Evolutionary conservation across 495 filamentous ascomycete genomes (phyloP).

Genomic region (Cercophora scortea): DNA sequence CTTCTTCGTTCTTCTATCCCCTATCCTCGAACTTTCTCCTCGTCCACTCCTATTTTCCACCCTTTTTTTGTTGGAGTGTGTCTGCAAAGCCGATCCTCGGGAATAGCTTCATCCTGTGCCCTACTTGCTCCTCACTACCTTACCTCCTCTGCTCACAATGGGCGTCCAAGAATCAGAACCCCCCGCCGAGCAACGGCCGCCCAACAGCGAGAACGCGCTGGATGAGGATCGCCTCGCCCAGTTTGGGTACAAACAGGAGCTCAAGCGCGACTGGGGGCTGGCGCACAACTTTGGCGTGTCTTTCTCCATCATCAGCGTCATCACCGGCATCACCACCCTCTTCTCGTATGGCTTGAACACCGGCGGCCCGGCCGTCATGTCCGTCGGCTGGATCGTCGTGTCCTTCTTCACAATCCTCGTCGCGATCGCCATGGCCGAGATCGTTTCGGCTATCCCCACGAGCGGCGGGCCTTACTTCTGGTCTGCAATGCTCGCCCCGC

Average conservation of each 20-base stretch:
- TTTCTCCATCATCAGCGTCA: slow-evolving; percentile 59
- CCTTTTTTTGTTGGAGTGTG: too few relatives aligned
- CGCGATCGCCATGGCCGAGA: slow-evolving; percentile 59
- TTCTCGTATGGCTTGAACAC: slow-evolving; percentile 49
- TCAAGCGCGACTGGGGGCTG: slow-evolving; percentile 53
- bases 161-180: slow-evolving; percentile 6
- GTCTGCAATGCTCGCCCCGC: slow-evolving; percentile 53
- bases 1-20: too few relatives aligned
- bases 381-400: slow-evolving; percentile 28
- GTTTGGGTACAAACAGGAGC: slow-evolving; percentile 56
- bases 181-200: slow-evolving; percentile 16
- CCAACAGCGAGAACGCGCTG: slow-evolving; percentile 20
- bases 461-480: slow-evolving; percentile 61
- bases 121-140: too few relatives aligned
- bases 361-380: slow-evolving; percentile 49
- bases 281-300: slow-evolving; percentile 60
- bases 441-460: slow-evolving; percentile 58
- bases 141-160: neutral
- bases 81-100: too few relatives aligned
- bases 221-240: slow-evolving; percentile 51
- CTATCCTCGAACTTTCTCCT: too few relatives aligned
- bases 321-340: slow-evolving; percentile 54
- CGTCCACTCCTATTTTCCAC: too few relatives aligned
- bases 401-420: slow-evolving; percentile 27
- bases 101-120: too few relatives aligned